Conservation (phyloP, 768 basidiomycete species). For the Galerina marginata region DNA sequence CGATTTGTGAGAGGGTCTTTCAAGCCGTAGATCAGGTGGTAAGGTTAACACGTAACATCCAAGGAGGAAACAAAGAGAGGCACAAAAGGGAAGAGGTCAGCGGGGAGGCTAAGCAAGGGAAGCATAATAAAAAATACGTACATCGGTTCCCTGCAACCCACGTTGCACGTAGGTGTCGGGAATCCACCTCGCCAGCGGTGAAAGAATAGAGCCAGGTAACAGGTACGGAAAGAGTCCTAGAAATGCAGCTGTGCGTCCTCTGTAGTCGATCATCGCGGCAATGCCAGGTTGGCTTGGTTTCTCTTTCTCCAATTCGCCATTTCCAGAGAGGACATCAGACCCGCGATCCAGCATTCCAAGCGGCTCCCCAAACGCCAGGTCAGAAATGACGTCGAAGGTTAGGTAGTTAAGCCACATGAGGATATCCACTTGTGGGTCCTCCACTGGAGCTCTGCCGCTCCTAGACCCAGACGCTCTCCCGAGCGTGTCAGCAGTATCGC, state of each 20-base stretch:
- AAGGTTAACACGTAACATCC: too few relatives aligned
- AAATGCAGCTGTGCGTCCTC: constrained; percentile 5
- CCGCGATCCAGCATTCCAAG: constrained; percentile 8
- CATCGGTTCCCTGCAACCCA: constrained; percentile 4
- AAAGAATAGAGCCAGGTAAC: neutral
- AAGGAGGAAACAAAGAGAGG: neutral
- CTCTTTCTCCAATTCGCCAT: neutral
- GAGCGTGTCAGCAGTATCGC: neutral
- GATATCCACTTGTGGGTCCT: neutral
- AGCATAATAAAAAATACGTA: neutral
- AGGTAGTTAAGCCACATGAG: constrained; percentile 12
- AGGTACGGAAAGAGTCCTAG: constrained; percentile 6
- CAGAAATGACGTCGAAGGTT: constrained; percentile 10
- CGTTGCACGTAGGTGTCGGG: constrained; percentile 4
- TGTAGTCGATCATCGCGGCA: constrained; percentile 6
- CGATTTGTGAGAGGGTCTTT: constrained; percentile 4
- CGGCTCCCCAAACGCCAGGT: constrained; percentile 9
- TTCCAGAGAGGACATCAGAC: constrained; percentile 3
- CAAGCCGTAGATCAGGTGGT: too few relatives aligned
- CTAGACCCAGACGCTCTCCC: constrained; percentile 1
- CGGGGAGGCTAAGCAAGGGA: neutral
- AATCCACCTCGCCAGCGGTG: neutral
- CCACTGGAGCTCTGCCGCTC: neutral
- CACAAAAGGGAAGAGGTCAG: neutral
- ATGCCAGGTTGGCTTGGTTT: neutral